A percentile compares a stretch with the other conserved stretches of the same genome.
Conservation (phyloP, 129 eudicot genomes). For the Pittosporum tobira region DNA sequence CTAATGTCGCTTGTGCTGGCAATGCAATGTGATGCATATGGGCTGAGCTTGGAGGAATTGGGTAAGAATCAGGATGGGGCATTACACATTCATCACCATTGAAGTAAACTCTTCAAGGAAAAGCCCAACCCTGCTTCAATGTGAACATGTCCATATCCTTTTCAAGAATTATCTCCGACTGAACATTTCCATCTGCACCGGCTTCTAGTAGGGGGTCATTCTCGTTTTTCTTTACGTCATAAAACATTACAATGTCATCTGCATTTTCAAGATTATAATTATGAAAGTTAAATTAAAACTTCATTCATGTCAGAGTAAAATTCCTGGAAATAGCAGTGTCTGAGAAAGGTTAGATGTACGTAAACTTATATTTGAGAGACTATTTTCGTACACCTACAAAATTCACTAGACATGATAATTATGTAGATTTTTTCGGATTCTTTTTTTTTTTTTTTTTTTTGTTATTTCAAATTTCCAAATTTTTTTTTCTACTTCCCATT, state of each 20-base stretch:
- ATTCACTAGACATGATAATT: too few species aligned
- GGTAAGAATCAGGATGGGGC: conserved; percentile 46
- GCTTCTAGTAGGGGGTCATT: conserved; percentile 31
- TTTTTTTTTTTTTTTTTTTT: background rate
- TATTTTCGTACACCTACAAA: background rate
- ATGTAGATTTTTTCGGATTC: too few species aligned
- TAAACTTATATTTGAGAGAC: background rate
- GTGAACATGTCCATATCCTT: conserved; percentile 34
- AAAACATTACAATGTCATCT: conserved; percentile 53
- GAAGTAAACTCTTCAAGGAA: conserved; percentile 41
- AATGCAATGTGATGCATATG: conserved; percentile 1
- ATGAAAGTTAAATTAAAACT: background rate
- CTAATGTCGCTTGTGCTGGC: background rate
- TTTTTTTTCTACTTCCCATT: background rate
- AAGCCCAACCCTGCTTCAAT: conserved; percentile 40
- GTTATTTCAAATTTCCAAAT: background rate
- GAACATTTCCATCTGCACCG: conserved; percentile 32
- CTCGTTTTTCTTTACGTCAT: conserved; percentile 24
- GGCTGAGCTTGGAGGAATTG: conserved; percentile 33
- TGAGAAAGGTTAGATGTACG: background rate
- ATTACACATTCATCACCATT: conserved; percentile 43
- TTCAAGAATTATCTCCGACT: conserved; percentile 31
- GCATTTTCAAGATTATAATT: conserved; percentile 15
- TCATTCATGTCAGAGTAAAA: background rate
- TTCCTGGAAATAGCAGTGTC: background rate